phyloP scores from a whole-genome alignment of 2,329 filamentous ascomycete species.

The Metarhizium humberi region DNA sequence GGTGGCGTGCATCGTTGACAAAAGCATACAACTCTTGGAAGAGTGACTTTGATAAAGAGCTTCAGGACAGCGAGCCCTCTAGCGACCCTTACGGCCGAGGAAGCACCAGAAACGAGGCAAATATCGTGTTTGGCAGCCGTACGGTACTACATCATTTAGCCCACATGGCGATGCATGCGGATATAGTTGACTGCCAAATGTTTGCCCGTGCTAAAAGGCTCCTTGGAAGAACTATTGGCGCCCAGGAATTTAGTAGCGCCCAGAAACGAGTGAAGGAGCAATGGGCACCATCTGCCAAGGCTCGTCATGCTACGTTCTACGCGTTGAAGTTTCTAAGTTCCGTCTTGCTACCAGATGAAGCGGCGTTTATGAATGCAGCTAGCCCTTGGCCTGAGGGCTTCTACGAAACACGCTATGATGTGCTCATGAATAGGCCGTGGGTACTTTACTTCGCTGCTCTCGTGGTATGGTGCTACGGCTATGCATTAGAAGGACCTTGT shows the following conservation, averaged over 20 bases:
- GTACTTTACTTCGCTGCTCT: slow-evolving; percentile 88
- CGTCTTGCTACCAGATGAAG: slow-evolving; percentile 56
- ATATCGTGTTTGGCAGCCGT: slow-evolving; percentile 70
- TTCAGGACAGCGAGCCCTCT: slow-evolving; percentile 49
- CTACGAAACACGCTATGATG: slow-evolving; percentile 82
- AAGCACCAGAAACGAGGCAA: slow-evolving; percentile 49
- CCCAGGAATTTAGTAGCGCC: slow-evolving; percentile 70
- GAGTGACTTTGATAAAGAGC: slow-evolving; percentile 75
- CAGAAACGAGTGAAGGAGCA: slow-evolving; percentile 75
- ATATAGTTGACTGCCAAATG: slow-evolving; percentile 95
- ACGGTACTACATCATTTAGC: slow-evolving; percentile 88
- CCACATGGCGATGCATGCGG: slow-evolving; percentile 96
- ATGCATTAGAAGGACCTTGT: slow-evolving; percentile 75
- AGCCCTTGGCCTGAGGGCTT: slow-evolving; percentile 19
- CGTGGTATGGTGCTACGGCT: slow-evolving; percentile 93
- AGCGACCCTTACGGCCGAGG: slow-evolving; percentile 47
- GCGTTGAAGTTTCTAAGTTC: slow-evolving; percentile 80
- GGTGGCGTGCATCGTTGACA: slow-evolving; percentile 80
- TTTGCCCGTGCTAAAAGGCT: slow-evolving; percentile 82
- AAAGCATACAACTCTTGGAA: slow-evolving; percentile 93
- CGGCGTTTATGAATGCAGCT: slow-evolving; percentile 27
- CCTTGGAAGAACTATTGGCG: slow-evolving; percentile 75
- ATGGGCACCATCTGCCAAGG: slow-evolving; percentile 84
- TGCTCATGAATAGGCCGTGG: slow-evolving; percentile 86
- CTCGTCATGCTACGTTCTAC: slow-evolving; percentile 86